Evolutionary conservation across 2,329 filamentous ascomycete species (phyloP).

Genomic region (Trichoderma koningiopsis): DNA sequence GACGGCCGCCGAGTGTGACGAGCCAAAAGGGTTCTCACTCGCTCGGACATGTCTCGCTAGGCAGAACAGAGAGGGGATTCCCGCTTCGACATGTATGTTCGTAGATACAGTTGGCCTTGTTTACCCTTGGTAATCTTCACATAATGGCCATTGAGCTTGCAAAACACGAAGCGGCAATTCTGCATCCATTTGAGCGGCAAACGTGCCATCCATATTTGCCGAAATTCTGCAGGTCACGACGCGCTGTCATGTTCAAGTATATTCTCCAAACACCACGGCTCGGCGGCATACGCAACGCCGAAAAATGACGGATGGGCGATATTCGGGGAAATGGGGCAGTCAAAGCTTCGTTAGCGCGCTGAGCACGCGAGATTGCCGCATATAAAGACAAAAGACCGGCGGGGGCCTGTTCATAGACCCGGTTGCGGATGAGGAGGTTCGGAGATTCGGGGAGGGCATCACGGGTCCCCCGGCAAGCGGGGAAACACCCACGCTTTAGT

Average conservation of each 20-base stretch:
- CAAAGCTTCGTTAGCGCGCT: background rate
- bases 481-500: background rate
- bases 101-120: background rate
- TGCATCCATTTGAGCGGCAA: background rate
- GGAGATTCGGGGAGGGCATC: conserved; percentile 12
- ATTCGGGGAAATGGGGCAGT: conserved; percentile 5
- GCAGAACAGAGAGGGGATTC: background rate
- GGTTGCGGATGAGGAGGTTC: conserved; percentile 12
- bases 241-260: background rate
- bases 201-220: background rate
- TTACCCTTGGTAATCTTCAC: background rate
- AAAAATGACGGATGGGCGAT: background rate
- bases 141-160: background rate
- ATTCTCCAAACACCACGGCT: background rate
- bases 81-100: background rate
- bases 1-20: background rate
- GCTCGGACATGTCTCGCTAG: conserved; percentile 16
- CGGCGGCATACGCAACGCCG: conserved; percentile 1
- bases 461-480: background rate
- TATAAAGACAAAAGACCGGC: background rate
- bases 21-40: background rate
- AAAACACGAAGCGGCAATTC: background rate
- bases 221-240: background rate
- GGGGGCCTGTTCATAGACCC: background rate
- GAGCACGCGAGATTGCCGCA: conserved; percentile 7